Percentiles rank a stretch among this genome's conserved stretches.
Evolutionary conservation across 1,139 yeast species (phyloP).

Genomic region (Pichia terricola): DNA sequence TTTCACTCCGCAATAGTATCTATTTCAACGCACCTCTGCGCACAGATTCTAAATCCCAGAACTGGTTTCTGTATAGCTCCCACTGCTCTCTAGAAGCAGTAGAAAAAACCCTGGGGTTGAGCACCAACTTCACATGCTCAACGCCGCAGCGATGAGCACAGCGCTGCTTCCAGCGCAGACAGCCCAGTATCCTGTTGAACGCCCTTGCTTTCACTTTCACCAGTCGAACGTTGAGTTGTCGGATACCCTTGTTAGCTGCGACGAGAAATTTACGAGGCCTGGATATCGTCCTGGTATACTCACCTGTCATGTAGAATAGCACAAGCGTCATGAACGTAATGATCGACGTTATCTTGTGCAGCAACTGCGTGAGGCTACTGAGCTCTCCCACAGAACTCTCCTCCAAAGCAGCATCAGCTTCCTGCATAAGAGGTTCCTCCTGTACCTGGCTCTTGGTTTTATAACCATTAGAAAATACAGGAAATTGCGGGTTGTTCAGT

Average conservation of each 20-base stretch:
- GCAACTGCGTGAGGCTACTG: slow-evolving; percentile 21
- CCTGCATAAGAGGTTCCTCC: no score
- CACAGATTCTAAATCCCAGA: slow-evolving; percentile 54
- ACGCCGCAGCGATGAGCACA: slow-evolving; percentile 32
- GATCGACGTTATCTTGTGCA: slow-evolving; percentile 52
- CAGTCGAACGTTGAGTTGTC: slow-evolving; percentile 71
- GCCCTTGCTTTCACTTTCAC: slow-evolving; percentile 55
- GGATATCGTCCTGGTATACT: slow-evolving; percentile 76
- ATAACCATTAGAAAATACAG: not conserved
- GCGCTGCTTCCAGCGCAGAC: slow-evolving; percentile 1
- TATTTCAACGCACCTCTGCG: not conserved
- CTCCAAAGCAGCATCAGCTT: no score
- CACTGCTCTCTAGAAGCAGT: slow-evolving; percentile 86
- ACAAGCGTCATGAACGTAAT: slow-evolving; percentile 63
- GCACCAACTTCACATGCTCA: slow-evolving; percentile 54
- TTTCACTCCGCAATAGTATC: no score
- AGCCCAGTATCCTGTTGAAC: slow-evolving; percentile 10
- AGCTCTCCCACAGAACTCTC: no score
- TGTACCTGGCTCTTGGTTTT: no score
- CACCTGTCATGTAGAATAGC: slow-evolving; percentile 80
- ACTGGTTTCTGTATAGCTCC: slow-evolving; percentile 89
- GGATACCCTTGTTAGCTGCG: slow-evolving; percentile 76
- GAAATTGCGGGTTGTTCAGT: not conserved
- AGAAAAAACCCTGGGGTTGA: slow-evolving; percentile 73
- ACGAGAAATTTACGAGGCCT: slow-evolving; percentile 69